phyloP scores from a whole-genome alignment of 1,284 basidiomycete genomes.

The Sporisorium scitamineum region DNA sequence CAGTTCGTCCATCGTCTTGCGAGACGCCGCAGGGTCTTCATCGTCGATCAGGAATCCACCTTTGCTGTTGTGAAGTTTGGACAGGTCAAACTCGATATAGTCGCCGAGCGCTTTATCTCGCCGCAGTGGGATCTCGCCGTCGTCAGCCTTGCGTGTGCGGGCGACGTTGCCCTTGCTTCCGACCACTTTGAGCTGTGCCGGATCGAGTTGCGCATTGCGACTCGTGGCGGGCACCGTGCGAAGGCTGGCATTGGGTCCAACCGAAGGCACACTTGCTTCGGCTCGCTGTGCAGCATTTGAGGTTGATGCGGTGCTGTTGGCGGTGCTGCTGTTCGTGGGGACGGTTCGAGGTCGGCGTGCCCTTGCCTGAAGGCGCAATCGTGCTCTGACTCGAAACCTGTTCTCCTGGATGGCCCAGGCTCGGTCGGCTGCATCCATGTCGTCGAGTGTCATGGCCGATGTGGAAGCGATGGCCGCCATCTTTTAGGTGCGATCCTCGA shows the following conservation, averaged over 20 bases:
- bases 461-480: constrained; percentile 32
- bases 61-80: constrained; percentile 65
- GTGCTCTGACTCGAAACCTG: constrained; percentile 33
- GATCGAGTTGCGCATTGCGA: constrained; percentile 51
- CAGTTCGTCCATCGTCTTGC: constrained; percentile 61
- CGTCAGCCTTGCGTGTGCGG: constrained; percentile 25
- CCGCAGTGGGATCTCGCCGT: constrained; percentile 53
- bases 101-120: constrained; percentile 64
- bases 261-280: constrained; percentile 19
- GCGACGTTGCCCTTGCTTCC: constrained; percentile 43
- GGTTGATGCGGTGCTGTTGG: background rate
- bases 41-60: constrained; percentile 68
- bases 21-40: constrained; percentile 30
- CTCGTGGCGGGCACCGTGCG: constrained; percentile 42
- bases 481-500: background rate
- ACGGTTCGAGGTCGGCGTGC: constrained; percentile 27
- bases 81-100: constrained; percentile 69
- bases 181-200: constrained; percentile 31
- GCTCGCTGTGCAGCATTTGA: constrained; percentile 7
- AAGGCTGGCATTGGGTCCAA: constrained; percentile 52
- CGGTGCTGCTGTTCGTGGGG: constrained; percentile 19
- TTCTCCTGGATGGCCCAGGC: constrained; percentile 50
- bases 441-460: constrained; percentile 19
- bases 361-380: constrained; percentile 34
- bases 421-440: constrained; percentile 39